phyloP scores from a whole-genome alignment of 768 basidiomycete genomes.

The Holtermannia corniformis region DNA sequence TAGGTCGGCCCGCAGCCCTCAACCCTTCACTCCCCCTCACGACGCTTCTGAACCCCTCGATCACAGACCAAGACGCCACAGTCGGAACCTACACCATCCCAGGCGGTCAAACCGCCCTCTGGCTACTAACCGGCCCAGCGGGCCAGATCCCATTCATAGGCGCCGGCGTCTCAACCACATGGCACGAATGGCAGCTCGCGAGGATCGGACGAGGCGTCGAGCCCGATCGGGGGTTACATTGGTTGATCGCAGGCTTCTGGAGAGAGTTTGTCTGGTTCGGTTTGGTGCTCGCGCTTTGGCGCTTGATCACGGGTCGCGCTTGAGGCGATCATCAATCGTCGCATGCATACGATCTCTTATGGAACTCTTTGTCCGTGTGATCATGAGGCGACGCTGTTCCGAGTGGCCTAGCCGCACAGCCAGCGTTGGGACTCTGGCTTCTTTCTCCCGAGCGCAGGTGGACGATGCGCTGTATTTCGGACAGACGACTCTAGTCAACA shows the following conservation, averaged over 20 bases:
- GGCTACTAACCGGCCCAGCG: constrained; percentile 7
- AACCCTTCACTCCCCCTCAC: constrained; percentile 13
- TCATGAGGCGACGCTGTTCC: too few species aligned
- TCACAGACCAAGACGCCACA: constrained; percentile 8
- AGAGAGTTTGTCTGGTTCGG: constrained; percentile 21
- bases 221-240: constrained; percentile 24
- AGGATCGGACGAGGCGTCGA: constrained; percentile 23
- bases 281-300: too few species aligned
- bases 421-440: too few species aligned
- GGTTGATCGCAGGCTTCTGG: constrained; percentile 16
- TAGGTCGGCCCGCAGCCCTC: constrained; percentile 29
- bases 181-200: constrained; percentile 36
- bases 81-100: constrained; percentile 24
- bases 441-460: too few species aligned
- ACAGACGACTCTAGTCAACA: too few species aligned
- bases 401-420: too few species aligned
- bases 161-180: constrained; percentile 29
- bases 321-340: too few species aligned
- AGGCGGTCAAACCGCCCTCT: constrained; percentile 12
- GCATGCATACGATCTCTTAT: too few species aligned
- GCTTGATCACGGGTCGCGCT: too few species aligned
- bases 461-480: too few species aligned
- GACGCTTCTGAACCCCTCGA: constrained; percentile 19
- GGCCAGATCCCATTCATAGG: constrained; percentile 21
- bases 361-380: too few species aligned